These are phyloP conservation scores for Solanum pimpinellifolium DNA, from an alignment of 257 asterid genomes.

Conservation along the genomic window DNA sequence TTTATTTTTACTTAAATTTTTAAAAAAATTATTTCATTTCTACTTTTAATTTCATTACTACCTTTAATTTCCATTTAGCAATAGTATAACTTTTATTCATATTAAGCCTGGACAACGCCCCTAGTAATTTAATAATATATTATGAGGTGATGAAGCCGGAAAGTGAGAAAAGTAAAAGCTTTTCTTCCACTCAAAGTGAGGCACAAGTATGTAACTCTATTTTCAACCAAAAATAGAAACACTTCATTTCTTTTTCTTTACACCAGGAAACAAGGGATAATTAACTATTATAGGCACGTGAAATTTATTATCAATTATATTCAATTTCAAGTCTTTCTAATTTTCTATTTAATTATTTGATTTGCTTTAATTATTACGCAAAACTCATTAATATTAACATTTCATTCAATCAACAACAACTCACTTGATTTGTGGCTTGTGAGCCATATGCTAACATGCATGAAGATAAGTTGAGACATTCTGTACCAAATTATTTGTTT, in stretches of 20 bases:
- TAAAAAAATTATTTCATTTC: too few relatives aligned
- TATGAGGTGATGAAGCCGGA: background rate
- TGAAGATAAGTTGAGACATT: background rate
- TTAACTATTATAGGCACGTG: background rate
- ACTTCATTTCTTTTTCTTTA: background rate
- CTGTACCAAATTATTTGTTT: background rate
- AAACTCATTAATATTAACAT: background rate
- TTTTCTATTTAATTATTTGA: background rate
- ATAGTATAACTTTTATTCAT: too few relatives aligned
- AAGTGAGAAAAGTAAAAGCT: background rate
- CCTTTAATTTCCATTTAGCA: too few relatives aligned
- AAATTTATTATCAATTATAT: background rate
- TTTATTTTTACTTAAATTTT: too few relatives aligned
- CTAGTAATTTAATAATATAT: background rate
- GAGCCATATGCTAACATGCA: background rate
- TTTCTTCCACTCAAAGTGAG: background rate
- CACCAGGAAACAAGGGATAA: background rate
- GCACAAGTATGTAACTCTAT: background rate
- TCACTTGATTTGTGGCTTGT: background rate
- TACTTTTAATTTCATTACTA: too few relatives aligned
- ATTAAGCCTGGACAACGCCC: too few relatives aligned
- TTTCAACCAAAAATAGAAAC: background rate
- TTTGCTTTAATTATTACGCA: background rate
- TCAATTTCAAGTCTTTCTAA: background rate
- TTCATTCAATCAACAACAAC: background rate